Base-by-base conservation (phyloP, 2,329 filamentous ascomycete genomes). In the Dactylellina cionopaga region DNA sequence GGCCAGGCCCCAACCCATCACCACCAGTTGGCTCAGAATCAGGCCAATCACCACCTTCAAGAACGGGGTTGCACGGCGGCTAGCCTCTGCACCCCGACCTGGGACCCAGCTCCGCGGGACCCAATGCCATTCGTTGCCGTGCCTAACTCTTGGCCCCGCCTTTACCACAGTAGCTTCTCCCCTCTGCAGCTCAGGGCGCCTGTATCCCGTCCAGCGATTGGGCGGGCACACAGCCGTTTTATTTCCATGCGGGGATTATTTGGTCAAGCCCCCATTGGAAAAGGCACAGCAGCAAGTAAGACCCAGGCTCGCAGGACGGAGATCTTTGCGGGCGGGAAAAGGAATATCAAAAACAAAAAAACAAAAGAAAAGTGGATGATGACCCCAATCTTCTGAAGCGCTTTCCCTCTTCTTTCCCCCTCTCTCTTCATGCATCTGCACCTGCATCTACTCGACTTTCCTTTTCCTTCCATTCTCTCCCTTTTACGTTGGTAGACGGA, bases 121-220 rank as follows among this genome's bases (percentile, higher is more conserved):
- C 6, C 17, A 25, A 15, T 55, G 9, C 17, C 41, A 19, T 47
- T 10, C 11, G 10, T 24, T 33, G 47, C 19, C 41, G 51, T 55
- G 51, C 51, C 51, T 41, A 55, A 55, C n/a, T n/a, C n/a, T 55
- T 55, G 51, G 51, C 17, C 51, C 35, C 13, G 11, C 35, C n/a
- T n/a, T n/a, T n/a, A 31, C 4, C 22, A 11, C 6, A n/a, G 22
- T 19, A 17, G n/a, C 25, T 22, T 9, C 27, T 5, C 49, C 17
- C 35, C 17, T 7, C 17, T 47, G 29, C 27, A 52, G 59, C 25
- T 22, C 39, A n/a, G 52, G 68, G 68, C 68, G 68, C 43, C 52
- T 65, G 59, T 59, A 63, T 72, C 29, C 68, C 19, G 59, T 29
- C n/a, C 54, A 52, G 31, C 54, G 44, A 72, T 72, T 72, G 68